Evolutionary conservation across 2,329 filamentous ascomycete species (phyloP), one percentile per base, ranked within the genome.

Genomic region (Pyrenochaeta sp.): DNA sequence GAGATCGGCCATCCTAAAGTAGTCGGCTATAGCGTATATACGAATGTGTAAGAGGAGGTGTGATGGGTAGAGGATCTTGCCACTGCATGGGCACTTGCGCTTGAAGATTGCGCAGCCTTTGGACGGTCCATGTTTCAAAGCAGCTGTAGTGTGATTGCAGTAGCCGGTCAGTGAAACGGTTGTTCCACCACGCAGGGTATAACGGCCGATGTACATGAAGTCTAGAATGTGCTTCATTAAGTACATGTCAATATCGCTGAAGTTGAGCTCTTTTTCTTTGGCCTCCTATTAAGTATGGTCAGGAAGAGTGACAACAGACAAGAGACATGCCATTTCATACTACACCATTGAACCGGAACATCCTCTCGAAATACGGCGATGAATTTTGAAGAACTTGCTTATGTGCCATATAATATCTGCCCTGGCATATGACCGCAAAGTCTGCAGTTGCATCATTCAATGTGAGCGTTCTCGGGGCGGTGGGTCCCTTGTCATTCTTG

Each of bases 11-110:
- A 58, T 59, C 7, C 34, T 40, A 15, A 61, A 34, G 36, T 59
- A 58, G 27, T 61, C 59, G 4, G 52, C 59, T 7, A 59, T 36
- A 1, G 56, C 44, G 27, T 61, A 61, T 2, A 61, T 53, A 24
- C 34, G 52, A 13, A 59, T 48, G 34, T 61, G 59, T 15, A 22
- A 6, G 2, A 61, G 37, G 13, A 61, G 42, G 32, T 61, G 59
- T 6, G 32, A 34, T 7, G 52, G 45, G 1, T 39, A 46, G 1
- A 56, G 28, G 2, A 8, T 22, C 34, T 59, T 61, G 10, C 56
- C 59, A 2, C 40, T 51, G 28, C 40, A 52, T 7, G 40, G 36
- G 12, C 59, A 61, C 43, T 37, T 55, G 34, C 49, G 52, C 28
- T 47, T 55, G 32, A 54, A 52, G 28, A 61, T 59, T 6, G 30